Conservation (phyloP, 192 early-diverging fungal species). For the Coemansia sp. region DNA sequence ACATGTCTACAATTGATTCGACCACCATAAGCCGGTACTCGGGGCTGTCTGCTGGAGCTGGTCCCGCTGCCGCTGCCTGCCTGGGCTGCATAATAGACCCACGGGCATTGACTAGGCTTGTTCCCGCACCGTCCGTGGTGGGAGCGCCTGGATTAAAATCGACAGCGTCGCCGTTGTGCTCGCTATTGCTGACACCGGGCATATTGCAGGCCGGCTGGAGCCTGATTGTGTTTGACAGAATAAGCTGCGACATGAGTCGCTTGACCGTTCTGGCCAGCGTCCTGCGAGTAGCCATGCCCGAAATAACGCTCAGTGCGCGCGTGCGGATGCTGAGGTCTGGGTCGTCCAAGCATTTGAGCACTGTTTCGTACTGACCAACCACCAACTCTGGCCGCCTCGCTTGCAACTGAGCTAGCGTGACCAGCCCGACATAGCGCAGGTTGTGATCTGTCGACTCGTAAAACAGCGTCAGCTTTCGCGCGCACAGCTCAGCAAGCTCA, state of each 20-base stretch:
- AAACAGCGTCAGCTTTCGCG: constrained; percentile 74
- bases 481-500: constrained; percentile 75
- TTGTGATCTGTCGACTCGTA: constrained; percentile 90
- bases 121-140: constrained; percentile 10
- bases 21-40: constrained; percentile 80
- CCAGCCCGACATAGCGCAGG: constrained; percentile 78
- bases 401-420: constrained; percentile 79
- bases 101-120: constrained; percentile 27
- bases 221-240: constrained; percentile 50
- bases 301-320: constrained; percentile 80
- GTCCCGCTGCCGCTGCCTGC: background rate
- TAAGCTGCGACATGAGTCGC: constrained; percentile 72
- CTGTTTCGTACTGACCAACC: constrained; percentile 71
- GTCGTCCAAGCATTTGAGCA: constrained; percentile 88
- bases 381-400: constrained; percentile 80
- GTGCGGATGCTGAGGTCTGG: constrained; percentile 87
- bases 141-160: background rate
- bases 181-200: background rate
- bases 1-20: constrained; percentile 74
- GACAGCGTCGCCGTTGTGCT: constrained; percentile 17
- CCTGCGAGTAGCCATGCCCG: constrained; percentile 74
- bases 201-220: constrained; percentile 12
- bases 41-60: constrained; percentile 45
- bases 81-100: constrained; percentile 19
- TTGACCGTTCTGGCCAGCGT: constrained; percentile 82